Evolutionary conservation across 73 alveolate genomes (phyloP), one percentile per base, ranked within the genome.

Genomic region (Paramecium octaurelia): DNA sequence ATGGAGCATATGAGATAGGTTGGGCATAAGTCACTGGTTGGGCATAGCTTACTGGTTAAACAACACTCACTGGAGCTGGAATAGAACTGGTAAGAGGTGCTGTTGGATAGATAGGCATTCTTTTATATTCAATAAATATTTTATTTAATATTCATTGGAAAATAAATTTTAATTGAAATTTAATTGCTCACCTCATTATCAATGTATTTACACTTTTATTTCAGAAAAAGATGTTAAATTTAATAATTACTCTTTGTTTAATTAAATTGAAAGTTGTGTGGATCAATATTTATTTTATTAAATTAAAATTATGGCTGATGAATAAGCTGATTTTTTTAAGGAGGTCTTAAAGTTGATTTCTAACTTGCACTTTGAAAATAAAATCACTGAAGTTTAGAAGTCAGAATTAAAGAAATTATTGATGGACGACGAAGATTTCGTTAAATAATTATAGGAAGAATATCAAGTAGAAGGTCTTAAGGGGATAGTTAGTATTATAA

Each of bases 381-480:
- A 36, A 73, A 73, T 73, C 8, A 35, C 40, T 2, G 87, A 73
- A 14, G 38, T 35, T 20, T 73, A 73, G 31, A 34, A 40, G 35
- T 40, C 57, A 73, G 57, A 73, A 36, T 38, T 73, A 35, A 73
- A 73, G 40, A 73, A 40, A 38, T 38, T 73, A 38, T 35, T 73
- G 18, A 73, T 73, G 59, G 87, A 73, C 10, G 87, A 73, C 40
- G 87, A 73, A 36, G 87, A 73, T 29, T 73, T 73, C 40, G 57
- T 40, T 35, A 38, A 31, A 4, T 18, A 29, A 34, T 27, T 73
- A 36, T 35, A 73, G 6, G 57, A 73, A n/a, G 87, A 73, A 20
- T 73, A 73, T 73, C 3, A 36, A 40, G 20, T 36, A 3, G 34
- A 36, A 29, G 87, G 87, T 1, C 31, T 73, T 29, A 20, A 35